Percentiles rank a stretch among this genome's conserved stretches.
Conservation (phyloP, 2,329 filamentous ascomycete genomes). For the Ophiostoma quercus region DNA sequence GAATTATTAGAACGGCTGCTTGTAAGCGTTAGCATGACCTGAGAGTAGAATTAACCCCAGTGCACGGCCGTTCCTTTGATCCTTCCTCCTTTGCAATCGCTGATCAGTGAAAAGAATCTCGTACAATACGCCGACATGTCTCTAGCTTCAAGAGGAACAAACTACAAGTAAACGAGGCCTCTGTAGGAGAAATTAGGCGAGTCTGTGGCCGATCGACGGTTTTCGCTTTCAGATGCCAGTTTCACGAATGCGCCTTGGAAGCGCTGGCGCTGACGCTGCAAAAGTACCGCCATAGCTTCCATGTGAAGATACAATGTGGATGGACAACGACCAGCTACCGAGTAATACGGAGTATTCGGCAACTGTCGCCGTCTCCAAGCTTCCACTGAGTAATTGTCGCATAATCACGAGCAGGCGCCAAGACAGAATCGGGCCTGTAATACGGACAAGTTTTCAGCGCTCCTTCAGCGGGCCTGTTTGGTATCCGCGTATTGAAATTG, state of each 20-base stretch:
- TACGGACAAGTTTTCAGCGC: background rate
- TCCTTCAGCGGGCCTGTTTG: background rate
- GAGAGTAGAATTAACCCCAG: background rate
- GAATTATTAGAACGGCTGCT: constrained; percentile 7
- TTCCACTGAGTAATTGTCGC: background rate
- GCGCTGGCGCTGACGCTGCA: background rate
- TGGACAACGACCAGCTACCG: no score
- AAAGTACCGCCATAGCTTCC: background rate
- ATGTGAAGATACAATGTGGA: background rate
- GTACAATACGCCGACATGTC: background rate
- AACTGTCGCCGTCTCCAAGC: background rate
- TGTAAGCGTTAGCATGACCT: background rate
- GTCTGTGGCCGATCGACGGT: background rate
- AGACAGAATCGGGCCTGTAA: background rate
- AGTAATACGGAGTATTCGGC: background rate
- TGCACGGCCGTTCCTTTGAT: constrained; percentile 6
- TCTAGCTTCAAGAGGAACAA: background rate
- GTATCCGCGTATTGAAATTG: background rate
- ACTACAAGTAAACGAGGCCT: background rate
- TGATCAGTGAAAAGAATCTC: background rate
- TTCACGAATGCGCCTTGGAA: background rate
- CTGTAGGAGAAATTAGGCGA: background rate
- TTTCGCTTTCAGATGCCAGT: background rate
- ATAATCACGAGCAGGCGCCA: background rate
- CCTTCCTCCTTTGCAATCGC: background rate